Percentiles rank a stretch among this genome's conserved stretches.
Evolutionary conservation across 495 filamentous ascomycete genomes (phyloP).

Genomic region (Tuber magnatum): DNA sequence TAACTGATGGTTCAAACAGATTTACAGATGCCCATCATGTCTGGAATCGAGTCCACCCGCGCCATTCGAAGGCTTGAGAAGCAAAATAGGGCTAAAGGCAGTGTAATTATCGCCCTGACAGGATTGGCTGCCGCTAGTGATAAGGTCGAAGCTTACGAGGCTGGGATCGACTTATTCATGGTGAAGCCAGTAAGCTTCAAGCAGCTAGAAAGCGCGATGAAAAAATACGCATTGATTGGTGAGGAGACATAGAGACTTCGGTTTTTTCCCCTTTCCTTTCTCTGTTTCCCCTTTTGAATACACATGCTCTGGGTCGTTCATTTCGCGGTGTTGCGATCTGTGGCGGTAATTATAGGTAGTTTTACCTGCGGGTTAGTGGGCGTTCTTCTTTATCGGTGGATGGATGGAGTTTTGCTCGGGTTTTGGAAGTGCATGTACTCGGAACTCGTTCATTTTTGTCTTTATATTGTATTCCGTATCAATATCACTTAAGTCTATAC

Average conservation of each 20-base stretch:
- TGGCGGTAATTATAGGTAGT: background rate
- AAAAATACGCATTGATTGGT: constrained; percentile 12
- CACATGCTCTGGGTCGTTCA: background rate
- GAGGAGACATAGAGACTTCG: background rate
- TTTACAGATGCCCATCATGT: constrained; percentile 67
- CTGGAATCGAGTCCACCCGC: constrained; percentile 58
- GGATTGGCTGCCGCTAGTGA: constrained; percentile 58
- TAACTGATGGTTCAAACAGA: constrained; percentile 43
- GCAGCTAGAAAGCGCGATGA: constrained; percentile 41
- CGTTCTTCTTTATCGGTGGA: background rate
- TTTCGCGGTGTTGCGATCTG: background rate
- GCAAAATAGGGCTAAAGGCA: constrained; percentile 27
- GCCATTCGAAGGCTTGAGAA: constrained; percentile 56
- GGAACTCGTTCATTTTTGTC: background rate
- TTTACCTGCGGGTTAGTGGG: background rate
- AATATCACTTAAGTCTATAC: background rate
- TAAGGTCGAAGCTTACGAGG: constrained; percentile 58
- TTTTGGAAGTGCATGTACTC: background rate
- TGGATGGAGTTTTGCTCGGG: background rate
- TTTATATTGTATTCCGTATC: background rate
- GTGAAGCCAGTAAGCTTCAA: constrained; percentile 59
- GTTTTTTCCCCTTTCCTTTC: background rate
- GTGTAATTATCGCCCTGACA: constrained; percentile 61
- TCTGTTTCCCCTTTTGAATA: background rate
- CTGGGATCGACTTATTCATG: constrained; percentile 65